Base-by-base conservation (phyloP, 345 rosid species). In the Iberis pinnata region DNA sequence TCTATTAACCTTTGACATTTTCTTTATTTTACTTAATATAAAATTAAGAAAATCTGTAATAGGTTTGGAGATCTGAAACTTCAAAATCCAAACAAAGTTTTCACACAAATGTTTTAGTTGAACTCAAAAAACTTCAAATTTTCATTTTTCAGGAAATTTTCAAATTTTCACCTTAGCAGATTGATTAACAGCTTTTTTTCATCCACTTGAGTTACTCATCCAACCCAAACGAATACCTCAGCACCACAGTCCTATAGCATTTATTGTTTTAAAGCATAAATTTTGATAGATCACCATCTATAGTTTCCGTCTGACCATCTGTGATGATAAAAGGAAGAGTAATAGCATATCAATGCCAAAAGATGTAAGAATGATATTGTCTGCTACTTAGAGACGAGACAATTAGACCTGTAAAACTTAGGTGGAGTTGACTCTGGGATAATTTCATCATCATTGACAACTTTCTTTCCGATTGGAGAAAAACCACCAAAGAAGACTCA, bases 401-500 rank as follows among this genome's bases (percentile, higher is more conserved):
- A n/a, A n/a, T n/a, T n/a, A n/a, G n/a, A 93, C 99, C 97, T 64
- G 56, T 79, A 82, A 20, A 93, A 80, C 73, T 75, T 76, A 52
- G 99, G 76, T 56, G 95, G 92, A 53, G 83, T 79, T 17, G 77
- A 64, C 70, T 86, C 99, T 0, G 76, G 76, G 51, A 79, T 63
- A 64, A 71, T 55, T 22, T 93, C 99, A 64, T 93, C 97, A 42
- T 93, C 99, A 50, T 62, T 65, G 22, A 66, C 49, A 63, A 80
- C 86, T 65, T 93, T 93, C 82, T 82, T 93, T 54, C 80, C 92
- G n/a, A 93, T 86, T 24, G 99, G 74, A 53, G 74, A 70, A 64
- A 88, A 88, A 32, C 96, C 96, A 67, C 96, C 96, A 68, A 84
- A 75, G 38, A 88, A 90, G 52, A 84, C 96, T 95, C 96, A 84